These are phyloP conservation scores for Aaosphaeria arxii DNA, from an alignment of 2,329 filamentous ascomycete species.

Conservation along the genomic window DNA sequence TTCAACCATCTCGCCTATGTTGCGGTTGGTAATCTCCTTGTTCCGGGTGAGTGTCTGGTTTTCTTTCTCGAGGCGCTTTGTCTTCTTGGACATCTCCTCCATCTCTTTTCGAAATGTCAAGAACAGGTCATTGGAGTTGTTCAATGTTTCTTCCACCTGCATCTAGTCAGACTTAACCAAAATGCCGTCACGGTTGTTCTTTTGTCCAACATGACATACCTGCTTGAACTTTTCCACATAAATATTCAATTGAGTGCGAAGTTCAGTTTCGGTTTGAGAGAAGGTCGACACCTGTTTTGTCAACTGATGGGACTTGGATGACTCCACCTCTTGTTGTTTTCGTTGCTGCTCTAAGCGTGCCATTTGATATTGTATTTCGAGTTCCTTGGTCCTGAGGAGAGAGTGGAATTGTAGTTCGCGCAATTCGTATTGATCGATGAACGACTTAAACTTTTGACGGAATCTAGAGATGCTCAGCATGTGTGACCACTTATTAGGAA, in stretches of 20 bases:
- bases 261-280: constrained; percentile 90
- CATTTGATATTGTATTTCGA: constrained; percentile 90
- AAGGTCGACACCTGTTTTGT: constrained; percentile 93
- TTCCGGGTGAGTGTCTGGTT: constrained; percentile 89
- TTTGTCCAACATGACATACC: constrained; percentile 53
- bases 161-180: constrained; percentile 49
- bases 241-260: constrained; percentile 92
- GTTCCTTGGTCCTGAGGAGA: constrained; percentile 87
- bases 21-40: constrained; percentile 88
- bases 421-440: constrained; percentile 95
- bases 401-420: constrained; percentile 93
- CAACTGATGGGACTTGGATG: constrained; percentile 75
- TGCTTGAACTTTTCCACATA: constrained; percentile 99
- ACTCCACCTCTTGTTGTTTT: constrained; percentile 80
- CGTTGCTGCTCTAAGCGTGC: constrained; percentile 86
- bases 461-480: constrained; percentile 37
- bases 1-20: constrained; percentile 96
- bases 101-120: constrained; percentile 97
- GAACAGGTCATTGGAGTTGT: constrained; percentile 97
- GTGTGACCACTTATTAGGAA: background rate
- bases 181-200: constrained; percentile 23
- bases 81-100: constrained; percentile 99
- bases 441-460: constrained; percentile 83
- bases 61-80: constrained; percentile 93
- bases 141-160: constrained; percentile 96